These are phyloP conservation scores for Leccinum sublutescens DNA, from an alignment of 768 basidiomycete species.

Conservation along the genomic window DNA sequence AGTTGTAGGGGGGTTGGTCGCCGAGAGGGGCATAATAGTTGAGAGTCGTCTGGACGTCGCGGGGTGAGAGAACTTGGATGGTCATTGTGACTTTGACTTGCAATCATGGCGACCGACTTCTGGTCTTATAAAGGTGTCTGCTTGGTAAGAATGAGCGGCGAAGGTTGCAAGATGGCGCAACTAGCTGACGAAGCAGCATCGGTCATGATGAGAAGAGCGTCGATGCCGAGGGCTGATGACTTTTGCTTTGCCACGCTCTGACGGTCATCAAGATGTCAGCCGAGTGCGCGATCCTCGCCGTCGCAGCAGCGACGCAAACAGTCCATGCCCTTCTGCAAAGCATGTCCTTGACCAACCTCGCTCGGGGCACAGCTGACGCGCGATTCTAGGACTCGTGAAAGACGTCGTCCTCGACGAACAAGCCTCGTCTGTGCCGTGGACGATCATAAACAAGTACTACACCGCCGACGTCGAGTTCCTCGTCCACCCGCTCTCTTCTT, in stretches of 20 bases:
- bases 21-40: conserved; percentile 35
- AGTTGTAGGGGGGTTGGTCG: conserved; percentile 35
- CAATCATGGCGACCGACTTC: background rate
- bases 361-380: conserved; percentile 16
- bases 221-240: background rate
- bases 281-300: conserved; percentile 28
- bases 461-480: conserved; percentile 72
- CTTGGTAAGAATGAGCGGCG: conserved; percentile 4
- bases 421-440: conserved; percentile 55
- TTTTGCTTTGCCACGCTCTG: background rate
- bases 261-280: conserved; percentile 4
- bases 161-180: conserved; percentile 7
- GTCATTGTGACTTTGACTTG: conserved; percentile 13
- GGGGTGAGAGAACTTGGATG: conserved; percentile 27
- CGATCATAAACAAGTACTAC: conserved; percentile 79
- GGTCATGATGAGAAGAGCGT: conserved; percentile 1
- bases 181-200: conserved; percentile 11
- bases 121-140: conserved; percentile 10
- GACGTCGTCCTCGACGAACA: conserved; percentile 19
- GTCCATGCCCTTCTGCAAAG: conserved; percentile 26
- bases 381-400: conserved; percentile 23
- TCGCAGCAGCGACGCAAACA: conserved; percentile 22
- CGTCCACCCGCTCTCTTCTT: conserved; percentile 44
- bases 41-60: conserved; percentile 37
- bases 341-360: conserved; percentile 9